These are phyloP conservation scores for Clarireedia homoeocarpa DNA, from an alignment of 2,329 filamentous ascomycete species.

Conservation along the genomic window DNA sequence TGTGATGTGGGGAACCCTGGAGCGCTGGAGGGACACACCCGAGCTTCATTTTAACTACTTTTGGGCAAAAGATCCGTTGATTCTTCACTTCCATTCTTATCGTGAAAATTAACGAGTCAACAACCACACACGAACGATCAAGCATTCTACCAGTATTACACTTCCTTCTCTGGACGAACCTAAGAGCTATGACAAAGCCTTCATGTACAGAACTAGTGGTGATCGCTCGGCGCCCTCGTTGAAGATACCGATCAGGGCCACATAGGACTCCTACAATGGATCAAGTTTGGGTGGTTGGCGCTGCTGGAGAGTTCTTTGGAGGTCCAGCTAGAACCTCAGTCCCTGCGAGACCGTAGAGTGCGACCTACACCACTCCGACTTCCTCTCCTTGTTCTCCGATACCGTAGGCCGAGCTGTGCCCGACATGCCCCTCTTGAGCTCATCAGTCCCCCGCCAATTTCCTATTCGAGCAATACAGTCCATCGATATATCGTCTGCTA, in stretches of 20 bases:
- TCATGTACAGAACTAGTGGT: too few species aligned
- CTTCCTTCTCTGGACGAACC: background rate
- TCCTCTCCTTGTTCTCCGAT: background rate
- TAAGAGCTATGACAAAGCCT: background rate
- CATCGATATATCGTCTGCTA: background rate
- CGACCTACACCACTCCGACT: background rate
- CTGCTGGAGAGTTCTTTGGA: too few species aligned
- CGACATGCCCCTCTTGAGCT: background rate
- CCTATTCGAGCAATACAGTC: slow-evolving; percentile 10
- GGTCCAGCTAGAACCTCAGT: too few species aligned
- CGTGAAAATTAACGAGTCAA: slow-evolving; percentile 1
- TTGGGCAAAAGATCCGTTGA: slow-evolving; percentile 13
- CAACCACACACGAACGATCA: background rate
- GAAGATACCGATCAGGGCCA: too few species aligned
- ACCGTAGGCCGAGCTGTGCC: background rate
- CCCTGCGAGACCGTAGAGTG: too few species aligned
- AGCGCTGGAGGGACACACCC: too few species aligned
- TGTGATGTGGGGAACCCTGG: background rate
- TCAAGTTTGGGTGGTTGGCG: background rate
- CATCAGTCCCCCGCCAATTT: slow-evolving; percentile 1
- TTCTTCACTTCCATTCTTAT: slow-evolving; percentile 8
- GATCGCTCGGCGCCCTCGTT: too few species aligned
- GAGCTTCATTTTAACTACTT: slow-evolving; percentile 13
- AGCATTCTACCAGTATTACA: background rate
- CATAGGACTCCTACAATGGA: background rate